These are phyloP conservation scores for Papiliotrema terrestris DNA, from an alignment of 1,284 basidiomycete genomes.

Conservation along the genomic window DNA sequence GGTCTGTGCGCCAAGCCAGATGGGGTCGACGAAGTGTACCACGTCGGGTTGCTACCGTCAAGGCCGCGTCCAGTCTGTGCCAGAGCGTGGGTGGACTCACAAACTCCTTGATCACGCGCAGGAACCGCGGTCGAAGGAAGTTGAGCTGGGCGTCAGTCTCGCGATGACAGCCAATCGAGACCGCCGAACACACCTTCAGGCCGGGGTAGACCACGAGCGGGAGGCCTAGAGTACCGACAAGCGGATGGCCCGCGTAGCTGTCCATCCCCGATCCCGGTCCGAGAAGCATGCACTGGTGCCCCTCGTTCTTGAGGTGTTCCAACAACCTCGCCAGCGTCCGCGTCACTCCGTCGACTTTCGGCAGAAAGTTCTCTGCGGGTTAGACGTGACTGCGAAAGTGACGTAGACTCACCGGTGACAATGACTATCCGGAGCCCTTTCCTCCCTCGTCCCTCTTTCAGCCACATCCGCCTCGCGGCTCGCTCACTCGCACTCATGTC, in stretches of 20 bases:
- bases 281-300: slow-evolving; percentile 56
- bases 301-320: slow-evolving; percentile 55
- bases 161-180: too few species aligned
- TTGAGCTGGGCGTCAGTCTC: slow-evolving; percentile 47
- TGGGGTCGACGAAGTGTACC: slow-evolving; percentile 55
- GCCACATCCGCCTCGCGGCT: slow-evolving; percentile 34
- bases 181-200: slow-evolving; percentile 45
- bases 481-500: slow-evolving; percentile 31
- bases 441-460: slow-evolving; percentile 30
- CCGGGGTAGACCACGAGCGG: slow-evolving; percentile 57
- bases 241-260: slow-evolving; percentile 55
- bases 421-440: slow-evolving; percentile 44
- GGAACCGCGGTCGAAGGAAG: slow-evolving; percentile 56
- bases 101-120: slow-evolving; percentile 51
- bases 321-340: slow-evolving; percentile 56
- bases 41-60: slow-evolving; percentile 53
- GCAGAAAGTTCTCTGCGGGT: slow-evolving; percentile 55
- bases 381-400: neutral
- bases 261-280: slow-evolving; percentile 55
- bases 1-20: slow-evolving; percentile 56
- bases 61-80: neutral
- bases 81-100: slow-evolving; percentile 12
- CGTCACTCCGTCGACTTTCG: slow-evolving; percentile 58
- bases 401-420: slow-evolving; percentile 39
- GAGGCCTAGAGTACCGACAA: slow-evolving; percentile 57